Conservation (phyloP, 352 stramenopile genomes). For the Globisporangium parvum region DNA sequence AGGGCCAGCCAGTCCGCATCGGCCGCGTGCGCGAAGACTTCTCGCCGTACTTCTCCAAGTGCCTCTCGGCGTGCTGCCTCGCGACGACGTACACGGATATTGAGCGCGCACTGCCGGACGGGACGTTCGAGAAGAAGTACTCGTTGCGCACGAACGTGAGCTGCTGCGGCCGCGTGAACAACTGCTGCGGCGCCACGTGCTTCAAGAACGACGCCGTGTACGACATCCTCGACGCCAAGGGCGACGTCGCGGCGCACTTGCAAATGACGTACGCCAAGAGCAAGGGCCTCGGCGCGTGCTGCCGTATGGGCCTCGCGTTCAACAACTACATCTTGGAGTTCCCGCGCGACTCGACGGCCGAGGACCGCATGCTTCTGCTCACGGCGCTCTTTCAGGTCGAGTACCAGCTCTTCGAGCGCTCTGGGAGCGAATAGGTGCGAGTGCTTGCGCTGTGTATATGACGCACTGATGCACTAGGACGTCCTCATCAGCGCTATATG, state of each 20-base stretch:
- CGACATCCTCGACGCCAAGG: slow-evolving; percentile 55
- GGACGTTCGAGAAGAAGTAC: slow-evolving; percentile 49
- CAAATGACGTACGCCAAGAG: slow-evolving; percentile 43
- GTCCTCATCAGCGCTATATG: too few relatives aligned
- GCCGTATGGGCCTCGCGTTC: slow-evolving; percentile 31
- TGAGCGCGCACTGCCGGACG: slow-evolving; percentile 41
- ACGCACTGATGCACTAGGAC: background rate
- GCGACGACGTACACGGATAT: slow-evolving; percentile 64
- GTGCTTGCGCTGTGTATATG: background rate
- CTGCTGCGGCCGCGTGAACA: slow-evolving; percentile 61
- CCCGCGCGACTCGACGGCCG: slow-evolving; percentile 38
- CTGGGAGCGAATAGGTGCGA: slow-evolving; percentile 13
- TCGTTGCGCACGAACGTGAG: slow-evolving; percentile 41
- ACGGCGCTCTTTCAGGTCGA: slow-evolving; percentile 57
- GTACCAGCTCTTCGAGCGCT: slow-evolving; percentile 47
- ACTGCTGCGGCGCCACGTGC: slow-evolving; percentile 61
- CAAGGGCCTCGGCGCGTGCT: slow-evolving; percentile 21
- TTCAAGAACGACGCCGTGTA: slow-evolving; percentile 60
- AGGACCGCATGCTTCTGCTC: slow-evolving; percentile 51
- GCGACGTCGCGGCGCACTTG: slow-evolving; percentile 40
- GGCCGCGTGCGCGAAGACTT: slow-evolving; percentile 52
- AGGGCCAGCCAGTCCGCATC: slow-evolving; percentile 20
- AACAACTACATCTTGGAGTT: slow-evolving; percentile 64
- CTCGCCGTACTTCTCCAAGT: slow-evolving; percentile 39
- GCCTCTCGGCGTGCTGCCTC: slow-evolving; percentile 35